Evolutionary conservation across 73 alveolate genomes (phyloP).

Genomic region (Durusdinium trenchii): DNA sequence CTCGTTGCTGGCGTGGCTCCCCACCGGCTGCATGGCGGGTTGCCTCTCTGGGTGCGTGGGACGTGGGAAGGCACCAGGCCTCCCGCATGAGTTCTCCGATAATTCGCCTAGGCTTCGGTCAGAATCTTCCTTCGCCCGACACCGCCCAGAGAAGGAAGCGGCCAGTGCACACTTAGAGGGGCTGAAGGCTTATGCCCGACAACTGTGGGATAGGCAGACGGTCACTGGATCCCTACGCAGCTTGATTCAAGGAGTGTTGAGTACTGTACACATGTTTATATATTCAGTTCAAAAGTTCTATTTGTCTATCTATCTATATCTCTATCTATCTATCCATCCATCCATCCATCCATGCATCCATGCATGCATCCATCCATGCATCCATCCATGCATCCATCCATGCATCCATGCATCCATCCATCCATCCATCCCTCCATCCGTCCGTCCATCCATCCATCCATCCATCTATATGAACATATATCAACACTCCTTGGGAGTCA

Average conservation of each 20-base stretch:
- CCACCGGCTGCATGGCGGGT: slow-evolving; percentile 38
- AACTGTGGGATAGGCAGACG: slow-evolving; percentile 70
- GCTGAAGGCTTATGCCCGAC: slow-evolving; percentile 56
- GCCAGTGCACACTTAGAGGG: neutral
- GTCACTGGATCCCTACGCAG: neutral
- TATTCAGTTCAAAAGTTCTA: too few relatives aligned
- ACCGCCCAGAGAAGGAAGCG: slow-evolving; percentile 48
- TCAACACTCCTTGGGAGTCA: too few relatives aligned
- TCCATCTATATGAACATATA: too few relatives aligned
- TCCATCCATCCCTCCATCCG: too few relatives aligned
- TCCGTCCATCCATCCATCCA: too few relatives aligned
- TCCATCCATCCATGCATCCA: too few relatives aligned
- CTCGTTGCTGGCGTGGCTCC: slow-evolving; percentile 71
- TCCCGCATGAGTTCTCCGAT: slow-evolving; percentile 68
- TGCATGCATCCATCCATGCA: too few relatives aligned
- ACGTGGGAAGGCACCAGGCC: slow-evolving; percentile 28
- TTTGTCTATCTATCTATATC: too few relatives aligned
- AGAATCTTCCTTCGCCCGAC: neutral
- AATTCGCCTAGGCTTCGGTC: slow-evolving; percentile 69
- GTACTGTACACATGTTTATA: neutral
- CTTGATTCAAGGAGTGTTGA: neutral
- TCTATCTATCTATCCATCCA: too few relatives aligned
- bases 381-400: too few relatives aligned
- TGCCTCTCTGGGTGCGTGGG: slow-evolving; percentile 68
- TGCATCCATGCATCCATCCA: too few relatives aligned